Conservation (phyloP, 2,329 filamentous ascomycete species). For the Ophiostoma novo-ulmi region DNA sequence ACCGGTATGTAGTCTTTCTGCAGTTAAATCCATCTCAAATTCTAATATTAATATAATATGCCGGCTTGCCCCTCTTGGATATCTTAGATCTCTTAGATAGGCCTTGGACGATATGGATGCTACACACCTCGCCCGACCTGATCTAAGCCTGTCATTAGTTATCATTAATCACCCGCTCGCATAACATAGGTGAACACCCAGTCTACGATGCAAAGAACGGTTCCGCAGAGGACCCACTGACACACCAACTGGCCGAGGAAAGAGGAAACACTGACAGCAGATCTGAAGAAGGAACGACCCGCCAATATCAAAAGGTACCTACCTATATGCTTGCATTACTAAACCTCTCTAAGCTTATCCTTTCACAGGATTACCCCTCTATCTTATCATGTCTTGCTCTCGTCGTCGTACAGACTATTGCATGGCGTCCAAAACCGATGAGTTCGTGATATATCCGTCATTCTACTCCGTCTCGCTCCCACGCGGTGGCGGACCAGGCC, state of each 20-base stretch:
- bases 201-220: not conserved
- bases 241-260: not conserved
- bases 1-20: not conserved
- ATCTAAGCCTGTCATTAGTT: not conserved
- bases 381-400: not conserved
- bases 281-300: not conserved
- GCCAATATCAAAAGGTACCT: not conserved
- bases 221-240: not conserved
- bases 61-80: not conserved
- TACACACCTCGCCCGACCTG: not conserved
- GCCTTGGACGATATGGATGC: not conserved
- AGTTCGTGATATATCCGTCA: not conserved
- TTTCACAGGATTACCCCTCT: not conserved
- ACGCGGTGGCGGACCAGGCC: not conserved
- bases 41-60: not conserved
- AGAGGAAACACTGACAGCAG: not conserved
- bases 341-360: not conserved
- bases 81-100: not conserved
- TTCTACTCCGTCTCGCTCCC: not conserved
- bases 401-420: not conserved
- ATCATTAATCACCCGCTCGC: not conserved
- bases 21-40: not conserved
- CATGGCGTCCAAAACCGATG: not conserved
- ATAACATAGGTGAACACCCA: not conserved
- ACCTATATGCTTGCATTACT: not conserved